These are phyloP conservation scores for Irpex lacteus DNA, from an alignment of 1,284 basidiomycete genomes.

Conservation along the genomic window DNA sequence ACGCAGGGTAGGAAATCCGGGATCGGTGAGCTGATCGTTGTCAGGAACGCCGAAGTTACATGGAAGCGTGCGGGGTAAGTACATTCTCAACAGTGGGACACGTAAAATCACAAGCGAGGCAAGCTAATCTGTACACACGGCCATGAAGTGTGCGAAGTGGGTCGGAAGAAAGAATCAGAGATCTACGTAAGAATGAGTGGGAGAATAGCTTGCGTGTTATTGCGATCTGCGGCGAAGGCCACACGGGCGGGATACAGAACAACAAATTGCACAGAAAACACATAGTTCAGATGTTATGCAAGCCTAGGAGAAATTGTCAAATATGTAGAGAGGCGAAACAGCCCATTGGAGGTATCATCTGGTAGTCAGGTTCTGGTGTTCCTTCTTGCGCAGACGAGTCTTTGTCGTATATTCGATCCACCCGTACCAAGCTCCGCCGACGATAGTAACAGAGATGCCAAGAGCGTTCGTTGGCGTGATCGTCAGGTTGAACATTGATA, in stretches of 20 bases:
- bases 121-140: not conserved
- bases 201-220: not conserved
- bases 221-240: not conserved
- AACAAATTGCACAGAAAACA: not conserved
- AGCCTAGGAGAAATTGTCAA: not conserved
- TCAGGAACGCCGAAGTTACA: not conserved
- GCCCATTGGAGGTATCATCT: not conserved
- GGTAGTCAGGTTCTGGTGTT: not conserved
- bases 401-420: conserved; percentile 70
- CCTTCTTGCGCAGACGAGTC: not conserved
- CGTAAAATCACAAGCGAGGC: not conserved
- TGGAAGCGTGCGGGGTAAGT: not conserved
- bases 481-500: conserved; percentile 77
- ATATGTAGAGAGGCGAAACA: not conserved
- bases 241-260: not conserved
- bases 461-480: conserved; percentile 77
- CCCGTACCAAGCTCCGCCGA: conserved; percentile 85
- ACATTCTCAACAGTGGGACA: not conserved
- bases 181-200: not conserved
- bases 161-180: not conserved
- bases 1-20: not conserved
- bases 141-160: not conserved
- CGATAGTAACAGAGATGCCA: conserved; percentile 79
- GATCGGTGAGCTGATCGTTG: not conserved
- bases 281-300: not conserved